Evolutionary conservation across 441 rosid genomes (phyloP).

Genomic region (Croton setiger): DNA sequence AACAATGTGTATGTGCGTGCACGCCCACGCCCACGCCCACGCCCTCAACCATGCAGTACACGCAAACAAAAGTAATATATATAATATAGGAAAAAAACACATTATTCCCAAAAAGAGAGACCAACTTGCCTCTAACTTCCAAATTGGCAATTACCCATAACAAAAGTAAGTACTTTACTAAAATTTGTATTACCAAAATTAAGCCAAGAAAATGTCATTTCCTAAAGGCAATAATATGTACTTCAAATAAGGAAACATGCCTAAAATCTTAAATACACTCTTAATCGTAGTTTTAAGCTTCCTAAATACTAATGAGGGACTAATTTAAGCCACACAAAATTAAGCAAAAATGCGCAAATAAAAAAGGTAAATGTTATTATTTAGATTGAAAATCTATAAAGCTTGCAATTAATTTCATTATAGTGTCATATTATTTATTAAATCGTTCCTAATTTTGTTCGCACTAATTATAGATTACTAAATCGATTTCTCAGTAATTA

Average conservation of each 20-base stretch:
- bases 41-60: constrained; percentile 32
- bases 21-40: too few species aligned
- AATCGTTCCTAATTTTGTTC: too few species aligned
- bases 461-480: too few species aligned
- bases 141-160: neutral
- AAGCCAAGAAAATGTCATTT: neutral
- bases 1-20: constrained; percentile 17
- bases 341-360: neutral
- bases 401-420: too few species aligned
- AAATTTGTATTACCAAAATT: neutral
- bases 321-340: neutral
- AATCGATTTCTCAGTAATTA: too few species aligned
- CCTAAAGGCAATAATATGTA: neutral
- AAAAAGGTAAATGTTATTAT: too few species aligned
- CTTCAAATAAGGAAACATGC: neutral
- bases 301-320: neutral
- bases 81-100: neutral
- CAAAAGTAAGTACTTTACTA: neutral
- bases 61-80: constrained; percentile 24
- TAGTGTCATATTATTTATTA: too few species aligned
- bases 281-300: neutral
- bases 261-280: neutral
- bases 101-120: neutral
- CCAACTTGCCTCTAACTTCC: constrained; percentile 23
- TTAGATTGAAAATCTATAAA: too few species aligned